Evolutionary conservation across 306 rosid genomes (phyloP).

Genomic region (Citrullus amarus): DNA sequence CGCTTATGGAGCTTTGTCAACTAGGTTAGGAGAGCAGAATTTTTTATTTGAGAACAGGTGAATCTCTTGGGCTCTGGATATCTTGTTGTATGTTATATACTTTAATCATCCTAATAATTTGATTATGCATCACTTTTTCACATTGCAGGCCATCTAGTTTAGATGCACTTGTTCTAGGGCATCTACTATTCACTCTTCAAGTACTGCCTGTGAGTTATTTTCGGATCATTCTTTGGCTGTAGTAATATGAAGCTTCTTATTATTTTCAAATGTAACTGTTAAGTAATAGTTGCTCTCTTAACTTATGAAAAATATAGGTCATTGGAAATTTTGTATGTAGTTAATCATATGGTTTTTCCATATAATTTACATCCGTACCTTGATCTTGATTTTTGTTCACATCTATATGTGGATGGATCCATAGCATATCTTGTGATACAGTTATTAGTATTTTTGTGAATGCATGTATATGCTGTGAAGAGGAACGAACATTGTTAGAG

Average conservation of each 20-base stretch:
- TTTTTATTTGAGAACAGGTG: conserved; percentile 68
- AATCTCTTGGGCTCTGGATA: conserved; percentile 15
- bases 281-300: background rate
- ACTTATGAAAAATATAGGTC: background rate
- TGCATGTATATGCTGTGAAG: background rate
- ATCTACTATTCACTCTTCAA: conserved; percentile 56
- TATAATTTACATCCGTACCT: background rate
- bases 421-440: background rate
- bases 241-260: background rate
- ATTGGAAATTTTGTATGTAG: background rate
- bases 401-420: background rate
- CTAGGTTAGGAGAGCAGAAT: conserved; percentile 50
- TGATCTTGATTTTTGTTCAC: background rate
- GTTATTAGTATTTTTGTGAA: background rate
- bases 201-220: conserved; percentile 78
- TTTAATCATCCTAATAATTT: background rate
- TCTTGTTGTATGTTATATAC: background rate
- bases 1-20: conserved; percentile 65
- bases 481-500: background rate
- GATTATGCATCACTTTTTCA: background rate
- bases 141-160: conserved; percentile 74
- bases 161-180: conserved; percentile 85
- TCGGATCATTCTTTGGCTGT: background rate
- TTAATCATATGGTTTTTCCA: background rate
- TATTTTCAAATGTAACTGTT: background rate